phyloP scores from a whole-genome alignment of 371 early-diverging fungal genomes.

The Phascolomyces articulosus region DNA sequence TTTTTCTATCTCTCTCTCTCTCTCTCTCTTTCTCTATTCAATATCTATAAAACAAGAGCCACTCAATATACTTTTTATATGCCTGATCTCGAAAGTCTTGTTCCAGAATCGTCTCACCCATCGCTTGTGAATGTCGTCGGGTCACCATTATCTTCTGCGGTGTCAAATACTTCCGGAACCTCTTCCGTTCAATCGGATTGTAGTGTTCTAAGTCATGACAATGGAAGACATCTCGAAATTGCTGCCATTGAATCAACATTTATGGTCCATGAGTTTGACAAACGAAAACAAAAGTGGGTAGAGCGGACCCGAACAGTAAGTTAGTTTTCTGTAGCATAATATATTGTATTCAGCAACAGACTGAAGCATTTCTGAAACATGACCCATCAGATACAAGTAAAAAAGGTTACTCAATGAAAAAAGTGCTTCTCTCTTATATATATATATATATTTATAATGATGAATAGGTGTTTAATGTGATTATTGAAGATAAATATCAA shows the following conservation, averaged over 20 bases:
- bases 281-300: constrained; percentile 12
- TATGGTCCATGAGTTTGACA: constrained; percentile 18
- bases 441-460: not conserved
- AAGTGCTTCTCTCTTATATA: not conserved
- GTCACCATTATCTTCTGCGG: not conserved
- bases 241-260: constrained; percentile 33
- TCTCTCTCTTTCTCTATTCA: not conserved
- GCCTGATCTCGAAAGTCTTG: not conserved
- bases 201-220: constrained; percentile 20
- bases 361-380: constrained; percentile 6
- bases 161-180: constrained; percentile 1
- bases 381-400: not conserved
- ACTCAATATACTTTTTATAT: too few relatives aligned
- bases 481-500: constrained; percentile 41
- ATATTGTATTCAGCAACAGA: constrained; percentile 2
- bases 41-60: too few relatives aligned
- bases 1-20: not conserved
- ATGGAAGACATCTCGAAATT: constrained; percentile 25
- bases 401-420: not conserved
- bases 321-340: not conserved
- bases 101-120: not conserved
- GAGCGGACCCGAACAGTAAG: constrained; percentile 9
- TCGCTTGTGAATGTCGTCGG: not conserved
- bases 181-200: constrained; percentile 7
- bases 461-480: constrained; percentile 45